phyloP scores from a whole-genome alignment of 345 rosid genomes.

The Salix brachista region DNA sequence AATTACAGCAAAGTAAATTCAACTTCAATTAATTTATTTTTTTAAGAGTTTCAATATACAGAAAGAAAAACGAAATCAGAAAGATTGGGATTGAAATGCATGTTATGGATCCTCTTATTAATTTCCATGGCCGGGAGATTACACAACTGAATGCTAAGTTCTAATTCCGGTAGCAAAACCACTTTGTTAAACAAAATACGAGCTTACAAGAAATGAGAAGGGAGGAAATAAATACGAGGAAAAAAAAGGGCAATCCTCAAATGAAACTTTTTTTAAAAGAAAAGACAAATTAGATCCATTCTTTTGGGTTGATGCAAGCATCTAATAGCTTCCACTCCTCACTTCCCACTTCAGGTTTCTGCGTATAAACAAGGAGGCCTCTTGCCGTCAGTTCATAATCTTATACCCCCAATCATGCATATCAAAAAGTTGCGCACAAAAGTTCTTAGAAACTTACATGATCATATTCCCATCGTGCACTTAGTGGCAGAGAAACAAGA shows the following conservation, averaged over 20 bases:
- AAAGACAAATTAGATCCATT: constrained; percentile 53
- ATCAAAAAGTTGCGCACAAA: background rate
- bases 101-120: background rate
- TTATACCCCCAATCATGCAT: background rate
- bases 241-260: background rate
- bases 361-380: constrained; percentile 11
- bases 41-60: too few relatives aligned
- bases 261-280: background rate
- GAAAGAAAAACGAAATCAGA: too few relatives aligned
- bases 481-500: constrained; percentile 87
- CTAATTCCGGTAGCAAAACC: constrained; percentile 1
- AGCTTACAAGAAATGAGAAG: background rate
- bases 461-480: constrained; percentile 97
- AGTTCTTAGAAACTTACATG: constrained; percentile 50
- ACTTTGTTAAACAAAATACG: background rate
- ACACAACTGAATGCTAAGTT: background rate
- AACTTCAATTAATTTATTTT: too few relatives aligned
- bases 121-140: background rate
- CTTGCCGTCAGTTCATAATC: constrained; percentile 2
- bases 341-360: constrained; percentile 94
- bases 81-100: background rate
- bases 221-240: too few relatives aligned
- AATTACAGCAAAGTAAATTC: too few relatives aligned
- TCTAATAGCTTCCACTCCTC: constrained; percentile 97
- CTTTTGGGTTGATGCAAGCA: constrained; percentile 95